A percentile compares a stretch with the other conserved stretches of the same genome.
Conservation (phyloP, 495 filamentous ascomycete genomes). For the Talaromyces nanjingensis region DNA sequence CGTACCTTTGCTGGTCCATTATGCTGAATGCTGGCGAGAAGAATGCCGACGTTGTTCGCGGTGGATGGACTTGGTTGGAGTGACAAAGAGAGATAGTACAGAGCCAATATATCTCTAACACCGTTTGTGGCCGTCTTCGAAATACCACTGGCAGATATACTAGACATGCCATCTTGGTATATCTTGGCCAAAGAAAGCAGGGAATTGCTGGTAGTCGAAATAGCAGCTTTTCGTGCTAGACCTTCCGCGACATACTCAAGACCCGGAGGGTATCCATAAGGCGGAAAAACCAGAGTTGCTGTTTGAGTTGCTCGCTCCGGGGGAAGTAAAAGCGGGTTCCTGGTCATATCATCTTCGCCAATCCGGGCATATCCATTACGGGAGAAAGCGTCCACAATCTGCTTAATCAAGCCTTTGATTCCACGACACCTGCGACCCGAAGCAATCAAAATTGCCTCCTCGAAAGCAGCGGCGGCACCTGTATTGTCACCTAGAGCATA, state of each 20-base stretch:
- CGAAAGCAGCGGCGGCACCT: constrained; percentile 83
- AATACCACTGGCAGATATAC: constrained; percentile 51
- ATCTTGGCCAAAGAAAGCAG: constrained; percentile 94
- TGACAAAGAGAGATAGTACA: constrained; percentile 94
- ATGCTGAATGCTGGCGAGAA: constrained; percentile 90
- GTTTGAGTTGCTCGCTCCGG: constrained; percentile 82
- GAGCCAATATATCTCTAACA: constrained; percentile 86
- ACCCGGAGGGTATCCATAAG: constrained; percentile 75
- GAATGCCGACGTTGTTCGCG: constrained; percentile 96
- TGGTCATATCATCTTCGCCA: constrained; percentile 20
- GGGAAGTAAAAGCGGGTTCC: constrained; percentile 67
- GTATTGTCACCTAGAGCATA: constrained; percentile 84
- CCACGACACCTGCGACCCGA: constrained; percentile 64
- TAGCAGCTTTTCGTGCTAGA: constrained; percentile 67
- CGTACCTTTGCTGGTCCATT: constrained; percentile 40
- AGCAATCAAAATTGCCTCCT: constrained; percentile 88
- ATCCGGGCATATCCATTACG: constrained; percentile 18
- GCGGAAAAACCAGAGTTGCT: constrained; percentile 73
- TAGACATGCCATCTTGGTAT: constrained; percentile 96
- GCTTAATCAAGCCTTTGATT: constrained; percentile 73
- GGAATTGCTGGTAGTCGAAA: constrained; percentile 94
- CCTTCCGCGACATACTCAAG: constrained; percentile 68
- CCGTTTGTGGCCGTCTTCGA: constrained; percentile 55
- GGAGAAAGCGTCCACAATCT: constrained; percentile 67
- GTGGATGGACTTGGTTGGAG: constrained; percentile 95